Evolutionary conservation across 148 eudicot genomes (phyloP).

Genomic region (Chenopodium album): DNA sequence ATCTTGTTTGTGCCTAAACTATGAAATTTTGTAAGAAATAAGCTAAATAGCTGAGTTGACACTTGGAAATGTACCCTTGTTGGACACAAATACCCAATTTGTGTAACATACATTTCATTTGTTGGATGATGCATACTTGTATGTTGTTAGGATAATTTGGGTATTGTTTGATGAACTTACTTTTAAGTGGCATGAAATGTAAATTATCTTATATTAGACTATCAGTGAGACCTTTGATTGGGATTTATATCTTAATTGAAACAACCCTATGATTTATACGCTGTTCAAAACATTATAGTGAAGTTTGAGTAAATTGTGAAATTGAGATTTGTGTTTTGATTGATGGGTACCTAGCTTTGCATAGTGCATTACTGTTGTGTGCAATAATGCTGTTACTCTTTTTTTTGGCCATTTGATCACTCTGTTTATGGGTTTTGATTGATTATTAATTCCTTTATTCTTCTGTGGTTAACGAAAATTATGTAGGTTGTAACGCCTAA

Average conservation of each 20-base stretch:
- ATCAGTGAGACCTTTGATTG: background rate
- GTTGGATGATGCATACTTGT: background rate
- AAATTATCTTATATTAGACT: background rate
- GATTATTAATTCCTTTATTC: background rate
- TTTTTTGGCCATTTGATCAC: background rate
- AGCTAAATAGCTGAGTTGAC: too few species aligned
- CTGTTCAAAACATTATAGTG: too few species aligned
- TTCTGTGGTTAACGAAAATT: background rate
- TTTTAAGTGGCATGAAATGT: background rate
- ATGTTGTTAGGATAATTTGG: background rate
- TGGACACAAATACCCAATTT: background rate
- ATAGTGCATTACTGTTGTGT: background rate
- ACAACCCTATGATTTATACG: background rate
- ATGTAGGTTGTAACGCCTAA: constrained; percentile 66
- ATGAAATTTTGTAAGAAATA: too few species aligned
- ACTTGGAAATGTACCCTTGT: background rate
- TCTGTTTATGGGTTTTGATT: background rate
- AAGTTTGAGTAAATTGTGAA: background rate
- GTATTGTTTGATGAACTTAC: background rate
- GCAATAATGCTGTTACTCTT: constrained; percentile 1
- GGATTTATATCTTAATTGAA: background rate
- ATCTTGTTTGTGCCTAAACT: background rate
- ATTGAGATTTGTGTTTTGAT: background rate
- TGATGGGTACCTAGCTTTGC: background rate
- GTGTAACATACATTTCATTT: background rate